Conservation (phyloP, 495 filamentous ascomycete genomes). For the Annulohypoxylon stygium region DNA sequence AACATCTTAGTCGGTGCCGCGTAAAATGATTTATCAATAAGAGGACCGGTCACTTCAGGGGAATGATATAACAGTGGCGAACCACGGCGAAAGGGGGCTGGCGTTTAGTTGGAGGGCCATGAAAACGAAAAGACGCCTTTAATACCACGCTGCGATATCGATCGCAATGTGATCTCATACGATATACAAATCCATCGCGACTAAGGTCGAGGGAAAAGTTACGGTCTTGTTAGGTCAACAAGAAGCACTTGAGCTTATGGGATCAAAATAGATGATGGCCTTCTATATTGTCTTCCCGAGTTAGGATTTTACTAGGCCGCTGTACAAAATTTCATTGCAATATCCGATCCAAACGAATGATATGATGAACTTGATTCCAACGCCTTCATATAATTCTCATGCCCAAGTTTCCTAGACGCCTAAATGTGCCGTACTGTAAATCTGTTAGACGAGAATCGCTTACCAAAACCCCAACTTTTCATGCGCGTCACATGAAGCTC, state of each 20-base stretch:
- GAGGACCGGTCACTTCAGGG: neutral
- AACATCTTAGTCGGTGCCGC: constrained; percentile 63
- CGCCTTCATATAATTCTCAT: constrained; percentile 25
- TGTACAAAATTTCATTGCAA: constrained; percentile 47
- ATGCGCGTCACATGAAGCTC: neutral
- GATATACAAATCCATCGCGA: constrained; percentile 22
- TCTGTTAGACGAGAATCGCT: constrained; percentile 18
- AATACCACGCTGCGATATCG: constrained; percentile 25
- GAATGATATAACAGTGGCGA: neutral
- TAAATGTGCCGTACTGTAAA: constrained; percentile 1
- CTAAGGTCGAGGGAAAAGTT: constrained; percentile 8
- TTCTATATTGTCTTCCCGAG: constrained; percentile 22
- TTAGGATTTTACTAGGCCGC: constrained; percentile 35
- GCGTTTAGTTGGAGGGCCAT: constrained; percentile 2
- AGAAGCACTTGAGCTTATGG: constrained; percentile 12
- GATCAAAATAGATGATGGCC: constrained; percentile 5
- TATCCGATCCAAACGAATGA: constrained; percentile 23
- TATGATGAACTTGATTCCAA: constrained; percentile 21
- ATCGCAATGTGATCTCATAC: constrained; percentile 17
- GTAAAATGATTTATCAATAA: constrained; percentile 43
- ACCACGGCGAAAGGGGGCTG: constrained; percentile 6
- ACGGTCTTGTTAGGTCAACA: constrained; percentile 14
- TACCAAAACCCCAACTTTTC: neutral
- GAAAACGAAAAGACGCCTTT: constrained; percentile 5
- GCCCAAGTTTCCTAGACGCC: constrained; percentile 6